Evolutionary conservation across 164 flowering plant genomes (phyloP), one percentile per base, ranked within the genome.

Genomic region (Berberis vulgaris): DNA sequence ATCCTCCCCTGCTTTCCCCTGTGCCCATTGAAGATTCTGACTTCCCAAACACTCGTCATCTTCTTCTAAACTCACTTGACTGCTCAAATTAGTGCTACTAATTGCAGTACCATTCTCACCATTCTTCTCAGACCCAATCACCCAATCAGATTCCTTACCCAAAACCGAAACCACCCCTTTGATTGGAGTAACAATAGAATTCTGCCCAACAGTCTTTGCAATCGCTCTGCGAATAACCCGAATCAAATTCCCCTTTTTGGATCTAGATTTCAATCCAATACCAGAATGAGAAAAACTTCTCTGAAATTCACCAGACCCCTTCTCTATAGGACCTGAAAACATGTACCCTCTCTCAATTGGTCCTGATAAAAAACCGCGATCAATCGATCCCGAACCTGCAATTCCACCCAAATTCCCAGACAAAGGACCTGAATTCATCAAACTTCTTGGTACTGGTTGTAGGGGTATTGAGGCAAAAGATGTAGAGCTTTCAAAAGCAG

Each of bases 1-100:
- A 76, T 87, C 93, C 61, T 87, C 96, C 10, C 96, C 96, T 0
- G 93, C 96, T 57, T 83, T 89, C 49, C 96, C 96, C 47, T 89
- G 95, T 0, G 97, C 99, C 97, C 99, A 94, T 64, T 91, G 96
- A 39, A 91, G 72, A 75, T 81, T 86, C 68, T 76, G 82, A 54
- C 83, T 77, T 3, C 72, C 74, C 54, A 73, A 59, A 2, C 74
- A 82, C 60, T 71, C 78, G 5, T 77, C 80, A 55, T 77, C 81
- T 7, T 57, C 45, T 11, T 69, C 69, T 54, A 74, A 71, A 57
- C 83, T 80, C 71, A 57, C 54, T 7, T 77, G 73, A 45, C 82
- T 69, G 43, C 87, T 86, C 74, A 77, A 63, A 74, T 75, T 70
- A 55, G 57, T 61, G 60, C 82, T 64, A 49, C 69, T 79, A 41